These are phyloP conservation scores for Calonectria leucothoes DNA, from an alignment of 2,329 filamentous ascomycete species.

Conservation along the genomic window DNA sequence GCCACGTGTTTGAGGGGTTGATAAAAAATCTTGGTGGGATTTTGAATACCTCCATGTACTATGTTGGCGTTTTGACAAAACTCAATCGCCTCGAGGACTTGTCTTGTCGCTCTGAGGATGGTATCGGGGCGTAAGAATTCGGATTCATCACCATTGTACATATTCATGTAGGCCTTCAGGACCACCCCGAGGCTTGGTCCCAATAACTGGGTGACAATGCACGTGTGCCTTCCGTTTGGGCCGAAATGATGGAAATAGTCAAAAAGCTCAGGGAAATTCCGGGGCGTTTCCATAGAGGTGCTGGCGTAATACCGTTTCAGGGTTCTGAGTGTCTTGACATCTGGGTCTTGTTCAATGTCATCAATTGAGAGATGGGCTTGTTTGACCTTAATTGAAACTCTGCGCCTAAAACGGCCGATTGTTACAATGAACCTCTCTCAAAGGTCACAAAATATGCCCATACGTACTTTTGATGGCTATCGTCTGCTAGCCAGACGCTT, in stretches of 20 bases:
- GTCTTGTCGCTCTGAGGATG: constrained; percentile 11
- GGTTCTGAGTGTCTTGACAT: not conserved
- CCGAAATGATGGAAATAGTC: constrained; percentile 19
- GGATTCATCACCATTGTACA: not conserved
- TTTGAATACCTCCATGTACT: constrained; percentile 20
- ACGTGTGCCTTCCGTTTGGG: constrained; percentile 23
- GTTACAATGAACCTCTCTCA: not conserved
- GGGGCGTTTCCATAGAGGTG: not conserved
- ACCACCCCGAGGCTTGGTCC: constrained; percentile 8
- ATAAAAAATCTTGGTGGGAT: not conserved
- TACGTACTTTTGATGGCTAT: not conserved
- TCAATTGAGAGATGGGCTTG: constrained; percentile 4
- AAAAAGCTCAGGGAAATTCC: constrained; percentile 1
- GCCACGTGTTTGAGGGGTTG: not conserved
- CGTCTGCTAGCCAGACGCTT: constrained; percentile 19
- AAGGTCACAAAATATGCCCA: not conserved
- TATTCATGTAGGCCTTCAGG: not conserved
- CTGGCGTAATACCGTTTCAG: not conserved
- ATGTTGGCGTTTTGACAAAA: constrained; percentile 1
- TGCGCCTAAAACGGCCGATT: not conserved
- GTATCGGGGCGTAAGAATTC: constrained; percentile 14
- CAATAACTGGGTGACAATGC: constrained; percentile 21
- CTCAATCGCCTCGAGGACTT: constrained; percentile 11
- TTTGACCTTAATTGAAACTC: constrained; percentile 24
- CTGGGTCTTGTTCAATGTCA: constrained; percentile 15